Evolutionary conservation across 768 basidiomycete species (phyloP), one percentile per base, ranked within the genome.

Genomic region (Boletus rubropictus): DNA sequence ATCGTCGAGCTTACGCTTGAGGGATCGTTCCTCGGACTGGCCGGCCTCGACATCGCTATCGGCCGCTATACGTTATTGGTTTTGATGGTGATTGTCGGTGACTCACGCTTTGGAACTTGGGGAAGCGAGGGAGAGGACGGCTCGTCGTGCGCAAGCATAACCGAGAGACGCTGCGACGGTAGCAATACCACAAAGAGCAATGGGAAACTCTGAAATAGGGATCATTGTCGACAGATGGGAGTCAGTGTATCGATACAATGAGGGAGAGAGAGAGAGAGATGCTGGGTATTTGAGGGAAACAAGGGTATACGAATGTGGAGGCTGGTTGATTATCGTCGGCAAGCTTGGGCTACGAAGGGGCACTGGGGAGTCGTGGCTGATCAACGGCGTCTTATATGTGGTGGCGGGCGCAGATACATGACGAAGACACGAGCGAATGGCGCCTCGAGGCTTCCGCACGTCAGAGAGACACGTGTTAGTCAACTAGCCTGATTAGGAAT

Each of bases 131-230:
- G 57, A 49, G 17, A 46, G 38, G 27, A 44, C 53, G 9, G 61
- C 63, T 47, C 72, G 74, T 42, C 78, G 75, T 18, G 74, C 65
- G 51, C 71, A 80, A 3, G 78, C 76, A 52, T 81, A 82, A 41
- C 80, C 77, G 21, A 81, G 72, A 12, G 76, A 77, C 7, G 79
- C 80, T 44, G 80, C 79, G 52, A 81, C 72, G 14, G 79, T 80
- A 25, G 80, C 79, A 47, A 82, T 67, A 50, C 79, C 76, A 42
- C 73, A 76, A 46, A 79, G 72, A 24, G 79, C 73, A 49, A 78
- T 69, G 62, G 75, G 79, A 59, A 79, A 69, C 50, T 81, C 80
- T 43, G 67, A 66, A 14, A 74, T 69, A 42, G 77, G 75, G 51
- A 80, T 62, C 75, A 78, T 80, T 32, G 46, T 51, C 25, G 38